Evolutionary conservation across 768 basidiomycete genomes (phyloP).

Genomic region (Xerocomellus dryophilus): DNA sequence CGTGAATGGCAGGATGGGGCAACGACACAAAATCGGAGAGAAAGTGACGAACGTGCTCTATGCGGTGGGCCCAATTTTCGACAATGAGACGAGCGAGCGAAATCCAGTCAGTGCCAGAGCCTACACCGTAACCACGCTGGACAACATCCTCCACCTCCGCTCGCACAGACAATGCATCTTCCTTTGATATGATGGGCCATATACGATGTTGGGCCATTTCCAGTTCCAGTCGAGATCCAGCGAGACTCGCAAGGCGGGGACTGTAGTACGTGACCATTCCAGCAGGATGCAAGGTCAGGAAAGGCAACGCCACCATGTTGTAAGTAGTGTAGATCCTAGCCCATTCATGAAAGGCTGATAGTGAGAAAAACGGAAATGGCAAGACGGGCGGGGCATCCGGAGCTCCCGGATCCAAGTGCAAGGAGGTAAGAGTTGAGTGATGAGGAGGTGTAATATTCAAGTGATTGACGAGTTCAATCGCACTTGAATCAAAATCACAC

Average conservation of each 20-base stretch:
- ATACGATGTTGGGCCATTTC: constrained; percentile 5
- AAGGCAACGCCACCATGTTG: background rate
- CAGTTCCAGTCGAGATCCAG: background rate
- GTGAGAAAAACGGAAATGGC: constrained; percentile 3
- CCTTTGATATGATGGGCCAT: constrained; percentile 1
- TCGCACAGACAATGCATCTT: constrained; percentile 4
- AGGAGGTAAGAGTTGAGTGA: background rate
- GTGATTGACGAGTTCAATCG: background rate
- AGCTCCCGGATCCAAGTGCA: background rate
- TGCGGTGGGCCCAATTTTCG: constrained; percentile 4
- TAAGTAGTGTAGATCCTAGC: background rate
- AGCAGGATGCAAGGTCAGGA: constrained; percentile 2
- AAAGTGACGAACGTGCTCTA: background rate
- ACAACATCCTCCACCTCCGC: constrained; percentile 2
- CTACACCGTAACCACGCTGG: background rate
- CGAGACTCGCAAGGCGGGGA: background rate
- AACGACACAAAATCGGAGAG: background rate
- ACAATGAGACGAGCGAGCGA: constrained; percentile 4
- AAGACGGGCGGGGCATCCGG: background rate
- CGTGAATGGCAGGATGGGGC: background rate
- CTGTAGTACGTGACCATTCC: constrained; percentile 5
- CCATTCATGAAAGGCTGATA: constrained; percentile 6
- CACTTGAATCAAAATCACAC: constrained; percentile 6
- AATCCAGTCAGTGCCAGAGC: constrained; percentile 1
- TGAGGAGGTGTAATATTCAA: constrained; percentile 4